Conservation (phyloP, 2,329 filamentous ascomycete species). For the Aspergillus novoparasiticus region DNA sequence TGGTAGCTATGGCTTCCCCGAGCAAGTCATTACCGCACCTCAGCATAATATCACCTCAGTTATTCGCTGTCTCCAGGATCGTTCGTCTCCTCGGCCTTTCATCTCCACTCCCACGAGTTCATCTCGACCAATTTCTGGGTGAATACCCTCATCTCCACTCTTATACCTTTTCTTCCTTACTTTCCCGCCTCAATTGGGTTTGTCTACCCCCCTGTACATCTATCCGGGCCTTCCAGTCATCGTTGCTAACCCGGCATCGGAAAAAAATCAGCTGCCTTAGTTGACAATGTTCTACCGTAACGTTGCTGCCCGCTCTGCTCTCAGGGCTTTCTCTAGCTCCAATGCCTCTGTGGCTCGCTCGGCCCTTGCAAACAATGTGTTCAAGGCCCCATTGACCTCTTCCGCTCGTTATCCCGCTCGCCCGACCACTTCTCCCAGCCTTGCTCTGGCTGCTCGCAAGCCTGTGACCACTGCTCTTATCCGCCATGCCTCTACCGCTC, state of each 20-base stretch:
- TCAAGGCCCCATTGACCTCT: slow-evolving; percentile 49
- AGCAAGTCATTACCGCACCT: slow-evolving; percentile 32
- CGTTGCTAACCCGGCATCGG: slow-evolving; percentile 33
- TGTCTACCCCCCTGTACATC: slow-evolving; percentile 20
- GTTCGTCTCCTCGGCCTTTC: slow-evolving; percentile 32
- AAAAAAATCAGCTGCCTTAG: slow-evolving; percentile 32
- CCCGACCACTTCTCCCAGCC: slow-evolving; percentile 37
- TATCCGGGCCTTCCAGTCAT: slow-evolving; percentile 37
- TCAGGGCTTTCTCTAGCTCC: slow-evolving; percentile 47
- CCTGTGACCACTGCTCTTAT: slow-evolving; percentile 52
- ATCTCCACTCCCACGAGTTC: slow-evolving; percentile 39
- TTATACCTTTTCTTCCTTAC: slow-evolving; percentile 19
- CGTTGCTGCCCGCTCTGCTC: slow-evolving; percentile 47
- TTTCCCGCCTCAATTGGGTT: slow-evolving; percentile 38
- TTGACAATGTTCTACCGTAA: slow-evolving; percentile 51
- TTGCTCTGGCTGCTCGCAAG: slow-evolving; percentile 48
- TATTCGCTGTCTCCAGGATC: slow-evolving; percentile 32
- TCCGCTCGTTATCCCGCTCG: slow-evolving; percentile 42
- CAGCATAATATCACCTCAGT: slow-evolving; percentile 38
- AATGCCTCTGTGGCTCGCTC: slow-evolving; percentile 48
- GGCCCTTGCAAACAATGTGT: slow-evolving; percentile 42
- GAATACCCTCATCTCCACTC: slow-evolving; percentile 35
- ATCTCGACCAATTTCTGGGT: slow-evolving; percentile 34
- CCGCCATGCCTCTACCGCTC: slow-evolving; percentile 47
- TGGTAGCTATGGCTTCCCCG: slow-evolving; percentile 31